Conservation (phyloP, 2,329 filamentous ascomycete species). For the Talaromyces sp. region DNA sequence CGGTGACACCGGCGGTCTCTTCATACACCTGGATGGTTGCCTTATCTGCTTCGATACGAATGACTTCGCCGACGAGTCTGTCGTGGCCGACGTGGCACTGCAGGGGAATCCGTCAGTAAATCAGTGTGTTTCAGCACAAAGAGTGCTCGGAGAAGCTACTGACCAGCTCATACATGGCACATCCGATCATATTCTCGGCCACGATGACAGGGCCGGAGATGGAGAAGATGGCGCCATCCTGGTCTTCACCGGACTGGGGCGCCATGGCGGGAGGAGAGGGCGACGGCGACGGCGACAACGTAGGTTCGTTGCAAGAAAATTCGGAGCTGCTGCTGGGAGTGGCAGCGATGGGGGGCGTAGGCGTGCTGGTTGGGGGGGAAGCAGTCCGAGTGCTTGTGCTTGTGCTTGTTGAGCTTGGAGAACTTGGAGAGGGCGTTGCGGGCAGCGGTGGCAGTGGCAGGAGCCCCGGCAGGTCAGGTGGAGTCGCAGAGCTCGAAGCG, state of each 20-base stretch:
- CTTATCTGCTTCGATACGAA: constrained; percentile 92
- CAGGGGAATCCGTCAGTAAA: constrained; percentile 3
- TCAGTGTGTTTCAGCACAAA: background rate
- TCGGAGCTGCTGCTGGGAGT: constrained; percentile 39
- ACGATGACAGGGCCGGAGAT: constrained; percentile 85
- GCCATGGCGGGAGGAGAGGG: constrained; percentile 33
- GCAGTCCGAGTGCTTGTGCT: background rate
- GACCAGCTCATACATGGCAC: constrained; percentile 99
- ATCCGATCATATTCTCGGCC: constrained; percentile 96
- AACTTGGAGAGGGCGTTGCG: constrained; percentile 19
- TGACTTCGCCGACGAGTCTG: constrained; percentile 91
- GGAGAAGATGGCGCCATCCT: constrained; percentile 65
- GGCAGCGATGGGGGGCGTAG: constrained; percentile 25
- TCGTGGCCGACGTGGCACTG: constrained; percentile 90
- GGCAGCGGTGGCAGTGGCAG: constrained; percentile 43
- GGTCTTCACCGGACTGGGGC: constrained; percentile 47
- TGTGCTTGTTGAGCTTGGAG: constrained; percentile 1
- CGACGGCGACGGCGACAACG: background rate
- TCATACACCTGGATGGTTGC: constrained; percentile 99
- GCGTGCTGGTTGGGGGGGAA: background rate
- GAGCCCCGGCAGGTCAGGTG: constrained; percentile 33
- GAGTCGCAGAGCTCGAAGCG: constrained; percentile 17
- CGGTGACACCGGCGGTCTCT: constrained; percentile 93
- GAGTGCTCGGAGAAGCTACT: constrained; percentile 21
- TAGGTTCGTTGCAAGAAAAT: background rate